phyloP scores from a whole-genome alignment of 352 stramenopile genomes.

The Pythium utonaiense region DNA sequence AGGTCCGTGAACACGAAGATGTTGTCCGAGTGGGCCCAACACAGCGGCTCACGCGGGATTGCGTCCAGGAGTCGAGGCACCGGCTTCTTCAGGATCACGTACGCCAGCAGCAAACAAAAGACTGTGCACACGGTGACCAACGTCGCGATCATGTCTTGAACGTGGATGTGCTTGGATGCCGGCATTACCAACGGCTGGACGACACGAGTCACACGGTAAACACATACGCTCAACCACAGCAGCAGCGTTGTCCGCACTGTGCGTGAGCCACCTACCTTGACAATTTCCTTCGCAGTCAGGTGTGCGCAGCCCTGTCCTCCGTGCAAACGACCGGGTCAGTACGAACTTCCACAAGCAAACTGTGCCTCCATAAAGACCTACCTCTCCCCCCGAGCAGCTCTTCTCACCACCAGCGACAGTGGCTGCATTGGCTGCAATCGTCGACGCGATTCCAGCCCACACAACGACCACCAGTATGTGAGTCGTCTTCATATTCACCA shows the following conservation, averaged over 20 bases:
- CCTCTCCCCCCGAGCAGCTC: background rate
- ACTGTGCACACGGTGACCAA: slow-evolving; percentile 20
- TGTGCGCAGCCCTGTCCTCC: too few relatives aligned
- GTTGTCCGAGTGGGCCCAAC: slow-evolving; percentile 21
- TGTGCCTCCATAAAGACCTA: too few relatives aligned
- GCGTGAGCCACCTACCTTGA: too few relatives aligned
- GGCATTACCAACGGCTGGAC: background rate
- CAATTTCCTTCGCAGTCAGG: too few relatives aligned
- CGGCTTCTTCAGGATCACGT: slow-evolving; percentile 26
- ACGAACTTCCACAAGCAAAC: too few relatives aligned
- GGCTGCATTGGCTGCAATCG: background rate
- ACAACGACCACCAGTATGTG: background rate
- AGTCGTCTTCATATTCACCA: background rate
- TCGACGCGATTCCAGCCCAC: background rate
- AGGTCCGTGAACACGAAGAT: slow-evolving; percentile 24
- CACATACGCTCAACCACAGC: too few relatives aligned
- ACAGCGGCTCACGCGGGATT: slow-evolving; percentile 19
- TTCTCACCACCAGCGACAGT: background rate
- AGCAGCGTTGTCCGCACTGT: too few relatives aligned
- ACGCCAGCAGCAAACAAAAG: slow-evolving; percentile 21
- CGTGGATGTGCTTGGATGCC: slow-evolving; percentile 1
- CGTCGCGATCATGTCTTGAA: slow-evolving; percentile 22
- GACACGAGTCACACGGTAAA: too few relatives aligned
- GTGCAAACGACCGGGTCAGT: too few relatives aligned
- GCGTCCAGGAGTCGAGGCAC: slow-evolving; percentile 17